Conservation (phyloP, 352 stramenopile species). For the Phytopythium vexans region DNA sequence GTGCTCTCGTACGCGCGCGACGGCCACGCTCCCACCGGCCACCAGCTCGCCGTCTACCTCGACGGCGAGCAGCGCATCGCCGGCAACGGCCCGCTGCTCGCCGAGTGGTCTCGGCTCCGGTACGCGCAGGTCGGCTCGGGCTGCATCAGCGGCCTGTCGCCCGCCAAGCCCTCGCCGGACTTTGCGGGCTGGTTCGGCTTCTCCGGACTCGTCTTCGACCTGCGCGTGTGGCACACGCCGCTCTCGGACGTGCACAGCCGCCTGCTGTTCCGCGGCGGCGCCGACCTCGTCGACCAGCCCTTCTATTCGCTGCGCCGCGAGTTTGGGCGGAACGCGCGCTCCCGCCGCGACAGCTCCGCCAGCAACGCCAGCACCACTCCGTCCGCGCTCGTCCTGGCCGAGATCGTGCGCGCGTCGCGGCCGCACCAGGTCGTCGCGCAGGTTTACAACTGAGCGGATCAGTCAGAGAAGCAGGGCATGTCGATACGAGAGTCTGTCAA, state of each 20-base stretch:
- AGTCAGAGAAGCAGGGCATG: slow-evolving; percentile 1
- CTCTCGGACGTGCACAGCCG: slow-evolving; percentile 48
- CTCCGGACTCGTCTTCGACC: slow-evolving; percentile 58
- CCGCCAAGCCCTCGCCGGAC: slow-evolving; percentile 48
- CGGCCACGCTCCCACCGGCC: slow-evolving; percentile 1
- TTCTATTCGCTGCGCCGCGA: slow-evolving; percentile 51
- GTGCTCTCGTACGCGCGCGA: slow-evolving; percentile 43
- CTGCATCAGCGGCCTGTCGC: slow-evolving; percentile 50
- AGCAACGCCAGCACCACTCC: slow-evolving; percentile 11
- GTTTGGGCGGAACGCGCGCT: slow-evolving; percentile 8
- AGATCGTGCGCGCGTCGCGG: slow-evolving; percentile 45
- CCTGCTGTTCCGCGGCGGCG: slow-evolving; percentile 58
- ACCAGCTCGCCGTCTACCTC: slow-evolving; percentile 44
- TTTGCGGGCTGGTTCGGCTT: slow-evolving; percentile 75
- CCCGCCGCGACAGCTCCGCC: slow-evolving; percentile 8
- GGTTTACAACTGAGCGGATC: slow-evolving; percentile 38
- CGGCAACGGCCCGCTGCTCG: slow-evolving; percentile 30
- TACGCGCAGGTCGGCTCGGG: slow-evolving; percentile 60
- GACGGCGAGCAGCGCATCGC: slow-evolving; percentile 54
- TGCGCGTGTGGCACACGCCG: slow-evolving; percentile 47
- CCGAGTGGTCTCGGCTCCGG: slow-evolving; percentile 42
- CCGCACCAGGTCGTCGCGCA: slow-evolving; percentile 65
- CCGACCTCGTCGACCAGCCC: slow-evolving; percentile 46
- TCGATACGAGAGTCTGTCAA: slow-evolving; percentile 2
- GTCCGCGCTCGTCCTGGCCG: slow-evolving; percentile 10